These are phyloP conservation scores for Phaeomoniella chlamydospora DNA, from an alignment of 2,329 filamentous ascomycete species.

Conservation along the genomic window DNA sequence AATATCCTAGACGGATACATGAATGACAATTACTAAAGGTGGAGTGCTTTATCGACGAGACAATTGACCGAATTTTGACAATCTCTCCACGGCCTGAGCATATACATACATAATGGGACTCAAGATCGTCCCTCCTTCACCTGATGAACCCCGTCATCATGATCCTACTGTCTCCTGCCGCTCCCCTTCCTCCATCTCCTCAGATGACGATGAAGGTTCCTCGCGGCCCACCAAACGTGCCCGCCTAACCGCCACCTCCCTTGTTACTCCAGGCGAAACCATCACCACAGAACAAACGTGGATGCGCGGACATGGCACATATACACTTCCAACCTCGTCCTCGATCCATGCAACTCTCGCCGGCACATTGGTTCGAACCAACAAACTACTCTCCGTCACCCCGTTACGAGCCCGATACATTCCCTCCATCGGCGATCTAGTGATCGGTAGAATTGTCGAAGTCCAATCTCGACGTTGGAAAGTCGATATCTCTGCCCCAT, in stretches of 20 bases:
- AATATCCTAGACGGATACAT: no score
- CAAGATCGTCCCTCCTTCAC: constrained; percentile 40
- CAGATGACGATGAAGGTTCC: constrained; percentile 29
- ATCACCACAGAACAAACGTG: constrained; percentile 90
- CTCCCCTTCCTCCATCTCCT: constrained; percentile 33
- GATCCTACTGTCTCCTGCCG: constrained; percentile 16
- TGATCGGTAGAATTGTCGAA: constrained; percentile 84
- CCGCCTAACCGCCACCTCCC: constrained; percentile 24
- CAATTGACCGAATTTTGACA: no score
- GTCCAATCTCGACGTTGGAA: constrained; percentile 92
- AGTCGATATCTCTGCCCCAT: constrained; percentile 79
- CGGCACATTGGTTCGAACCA: constrained; percentile 80
- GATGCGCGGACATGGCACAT: constrained; percentile 97
- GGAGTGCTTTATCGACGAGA: no score
- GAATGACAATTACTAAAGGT: no score
- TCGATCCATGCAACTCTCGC: constrained; percentile 82
- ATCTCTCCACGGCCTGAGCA: no score
- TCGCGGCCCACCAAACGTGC: constrained; percentile 24
- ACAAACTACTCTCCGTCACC: constrained; percentile 86
- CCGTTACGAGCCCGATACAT: constrained; percentile 86
- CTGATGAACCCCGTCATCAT: constrained; percentile 16
- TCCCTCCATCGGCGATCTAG: constrained; percentile 89
- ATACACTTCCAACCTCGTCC: constrained; percentile 39
- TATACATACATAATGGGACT: constrained; percentile 36
- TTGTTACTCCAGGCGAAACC: constrained; percentile 78